These are phyloP conservation scores for Talaromyces sp. DNA, from an alignment of 2,329 filamentous ascomycete species.

Conservation along the genomic window DNA sequence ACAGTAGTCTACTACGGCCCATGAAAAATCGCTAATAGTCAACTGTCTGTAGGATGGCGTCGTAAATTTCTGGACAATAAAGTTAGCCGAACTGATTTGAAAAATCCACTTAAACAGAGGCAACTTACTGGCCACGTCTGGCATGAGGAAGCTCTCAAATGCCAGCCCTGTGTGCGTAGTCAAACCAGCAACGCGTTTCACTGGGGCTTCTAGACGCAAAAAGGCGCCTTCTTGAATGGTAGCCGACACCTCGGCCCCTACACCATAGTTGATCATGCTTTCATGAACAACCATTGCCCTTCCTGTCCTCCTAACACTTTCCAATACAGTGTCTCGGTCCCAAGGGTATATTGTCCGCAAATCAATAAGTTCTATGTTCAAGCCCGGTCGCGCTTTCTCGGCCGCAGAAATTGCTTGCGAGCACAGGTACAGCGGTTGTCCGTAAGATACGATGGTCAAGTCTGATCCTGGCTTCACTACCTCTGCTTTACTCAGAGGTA, in stretches of 20 bases:
- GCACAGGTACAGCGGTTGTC: conserved; percentile 82
- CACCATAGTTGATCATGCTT: conserved; percentile 81
- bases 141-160: conserved; percentile 75
- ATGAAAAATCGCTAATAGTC: conserved; percentile 50
- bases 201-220: conserved; percentile 74
- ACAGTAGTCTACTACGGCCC: not conserved
- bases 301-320: conserved; percentile 82
- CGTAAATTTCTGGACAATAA: conserved; percentile 57
- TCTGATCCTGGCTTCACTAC: conserved; percentile 73
- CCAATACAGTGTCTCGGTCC: conserved; percentile 74
- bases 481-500: conserved; percentile 82
- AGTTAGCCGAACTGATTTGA: not conserved
- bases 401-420: conserved; percentile 68
- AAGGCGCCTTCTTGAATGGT: conserved; percentile 87
- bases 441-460: conserved; percentile 80
- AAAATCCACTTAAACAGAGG: not conserved
- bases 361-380: conserved; percentile 80
- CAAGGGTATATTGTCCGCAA: conserved; percentile 84
- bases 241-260: conserved; percentile 83
- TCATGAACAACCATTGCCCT: conserved; percentile 85
- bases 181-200: conserved; percentile 82
- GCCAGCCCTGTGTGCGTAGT: conserved; percentile 73
- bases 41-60: conserved; percentile 61
- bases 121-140: conserved; percentile 77
- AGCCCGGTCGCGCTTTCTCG: conserved; percentile 63